Percentiles rank a stretch among this genome's conserved stretches.
Conservation (phyloP, 768 basidiomycete genomes). For the Lactifluus hygrophoroides region DNA sequence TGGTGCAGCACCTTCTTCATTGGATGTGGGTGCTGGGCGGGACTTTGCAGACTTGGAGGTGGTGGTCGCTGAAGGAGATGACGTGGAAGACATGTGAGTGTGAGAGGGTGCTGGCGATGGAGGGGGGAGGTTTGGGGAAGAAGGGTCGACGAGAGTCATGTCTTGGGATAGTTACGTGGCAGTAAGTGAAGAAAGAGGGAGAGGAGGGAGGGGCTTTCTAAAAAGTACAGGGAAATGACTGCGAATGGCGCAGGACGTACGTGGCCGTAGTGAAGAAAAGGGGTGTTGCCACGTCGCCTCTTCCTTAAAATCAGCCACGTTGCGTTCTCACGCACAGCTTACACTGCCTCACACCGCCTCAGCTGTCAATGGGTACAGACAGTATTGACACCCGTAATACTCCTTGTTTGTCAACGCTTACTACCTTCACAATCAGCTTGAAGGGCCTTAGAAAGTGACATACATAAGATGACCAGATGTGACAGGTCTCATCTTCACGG, state of each 20-base stretch:
- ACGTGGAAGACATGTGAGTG: constrained; percentile 6
- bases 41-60: constrained; percentile 18
- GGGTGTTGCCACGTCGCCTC: constrained; percentile 8
- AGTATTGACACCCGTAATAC: no score
- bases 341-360: no score
- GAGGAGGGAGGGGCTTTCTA: neutral
- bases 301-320: neutral
- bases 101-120: constrained; percentile 5
- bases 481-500: no score
- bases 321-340: constrained; percentile 5
- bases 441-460: no score
- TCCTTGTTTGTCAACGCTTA: no score
- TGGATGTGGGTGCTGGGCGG: constrained; percentile 12
- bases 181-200: neutral
- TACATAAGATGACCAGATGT: no score
- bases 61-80: constrained; percentile 2
- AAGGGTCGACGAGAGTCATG: constrained; percentile 3
- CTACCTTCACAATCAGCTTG: no score
- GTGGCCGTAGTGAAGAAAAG: constrained; percentile 22
- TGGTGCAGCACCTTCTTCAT: constrained; percentile 32
- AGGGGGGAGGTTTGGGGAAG: neutral
- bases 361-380: no score
- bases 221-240: constrained; percentile 1
- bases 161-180: neutral
- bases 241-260: constrained; percentile 21